A percentile compares a stretch with the other conserved stretches of the same genome.
phyloP scores from a whole-genome alignment of 2,329 filamentous ascomycete genomes.

The Amesomyces nigricolor region DNA sequence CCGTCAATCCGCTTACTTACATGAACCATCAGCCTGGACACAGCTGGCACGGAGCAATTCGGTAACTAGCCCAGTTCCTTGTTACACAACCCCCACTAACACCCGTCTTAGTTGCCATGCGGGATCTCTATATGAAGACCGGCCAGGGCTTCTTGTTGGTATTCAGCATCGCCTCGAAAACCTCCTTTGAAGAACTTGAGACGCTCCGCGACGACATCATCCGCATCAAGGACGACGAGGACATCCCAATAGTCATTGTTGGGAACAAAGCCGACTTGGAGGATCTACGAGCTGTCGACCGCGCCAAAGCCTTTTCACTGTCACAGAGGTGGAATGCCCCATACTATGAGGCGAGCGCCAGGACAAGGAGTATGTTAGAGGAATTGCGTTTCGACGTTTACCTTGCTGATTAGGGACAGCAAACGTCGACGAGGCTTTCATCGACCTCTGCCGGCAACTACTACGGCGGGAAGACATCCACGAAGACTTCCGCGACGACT shows the following conservation, averaged over 20 bases:
- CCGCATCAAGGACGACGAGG: slow-evolving; percentile 83
- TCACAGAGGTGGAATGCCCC: slow-evolving; percentile 86
- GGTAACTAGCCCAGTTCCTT: slow-evolving; percentile 46
- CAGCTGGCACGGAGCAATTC: slow-evolving; percentile 87
- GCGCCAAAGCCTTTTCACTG: slow-evolving; percentile 73
- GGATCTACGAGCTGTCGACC: slow-evolving; percentile 72
- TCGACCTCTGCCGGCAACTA: slow-evolving; percentile 79
- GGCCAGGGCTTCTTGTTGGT: slow-evolving; percentile 88
- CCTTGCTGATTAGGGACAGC: slow-evolving; percentile 35
- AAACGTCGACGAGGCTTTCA: slow-evolving; percentile 87
- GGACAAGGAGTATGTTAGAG: slow-evolving; percentile 56
- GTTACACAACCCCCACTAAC: slow-evolving; percentile 22
- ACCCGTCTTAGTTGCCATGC: slow-evolving; percentile 50
- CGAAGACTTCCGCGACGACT: slow-evolving; percentile 31
- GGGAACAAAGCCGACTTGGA: slow-evolving; percentile 90
- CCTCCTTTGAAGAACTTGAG: slow-evolving; percentile 75
- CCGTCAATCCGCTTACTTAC: slow-evolving; percentile 25
- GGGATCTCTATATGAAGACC: slow-evolving; percentile 88
- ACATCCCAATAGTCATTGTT: slow-evolving; percentile 81
- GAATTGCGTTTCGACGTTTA: not conserved
- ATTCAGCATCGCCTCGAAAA: slow-evolving; percentile 82
- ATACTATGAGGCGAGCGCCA: slow-evolving; percentile 85
- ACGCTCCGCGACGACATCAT: slow-evolving; percentile 84
- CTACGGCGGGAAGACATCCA: slow-evolving; percentile 62
- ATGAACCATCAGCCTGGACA: slow-evolving; percentile 60